Conservation (phyloP, 2,329 filamentous ascomycete genomes). For the Trichoderma semiorbis region DNA sequence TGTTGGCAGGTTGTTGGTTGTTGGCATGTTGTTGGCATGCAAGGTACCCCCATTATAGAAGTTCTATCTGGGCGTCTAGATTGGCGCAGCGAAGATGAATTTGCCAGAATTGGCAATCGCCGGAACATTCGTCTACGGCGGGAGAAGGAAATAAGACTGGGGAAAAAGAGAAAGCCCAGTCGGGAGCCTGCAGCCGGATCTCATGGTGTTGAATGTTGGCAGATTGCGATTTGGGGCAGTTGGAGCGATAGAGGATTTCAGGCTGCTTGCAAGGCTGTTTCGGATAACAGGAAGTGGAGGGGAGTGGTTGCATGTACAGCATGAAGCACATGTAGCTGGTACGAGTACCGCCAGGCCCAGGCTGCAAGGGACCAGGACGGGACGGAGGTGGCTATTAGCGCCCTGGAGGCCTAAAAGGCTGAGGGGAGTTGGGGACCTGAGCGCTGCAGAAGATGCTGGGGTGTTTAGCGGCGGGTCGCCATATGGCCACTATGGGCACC, state of each 20-base stretch:
- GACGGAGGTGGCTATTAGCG: background rate
- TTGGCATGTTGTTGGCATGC: background rate
- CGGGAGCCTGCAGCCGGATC: background rate
- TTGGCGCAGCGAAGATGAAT: background rate
- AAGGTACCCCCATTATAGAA: background rate
- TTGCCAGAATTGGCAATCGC: background rate
- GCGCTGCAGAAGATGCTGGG: background rate
- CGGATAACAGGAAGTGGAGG: background rate
- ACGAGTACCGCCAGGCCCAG: background rate
- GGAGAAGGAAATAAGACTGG: background rate
- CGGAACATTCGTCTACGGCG: background rate
- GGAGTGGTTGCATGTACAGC: background rate
- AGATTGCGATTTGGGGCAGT: background rate
- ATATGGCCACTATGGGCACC: background rate
- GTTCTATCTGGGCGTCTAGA: background rate
- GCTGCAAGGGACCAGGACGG: slow-evolving; percentile 1
- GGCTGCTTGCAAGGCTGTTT: background rate
- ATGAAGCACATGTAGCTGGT: background rate
- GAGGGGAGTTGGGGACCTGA: background rate
- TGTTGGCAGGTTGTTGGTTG: background rate
- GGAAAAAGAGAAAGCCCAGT: background rate
- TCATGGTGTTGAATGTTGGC: background rate
- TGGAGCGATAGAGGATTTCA: background rate
- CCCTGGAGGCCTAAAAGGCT: background rate
- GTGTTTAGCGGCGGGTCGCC: background rate